These are phyloP conservation scores for Aspergillus sp. DNA, from an alignment of 2,329 filamentous ascomycete species.

Conservation along the genomic window DNA sequence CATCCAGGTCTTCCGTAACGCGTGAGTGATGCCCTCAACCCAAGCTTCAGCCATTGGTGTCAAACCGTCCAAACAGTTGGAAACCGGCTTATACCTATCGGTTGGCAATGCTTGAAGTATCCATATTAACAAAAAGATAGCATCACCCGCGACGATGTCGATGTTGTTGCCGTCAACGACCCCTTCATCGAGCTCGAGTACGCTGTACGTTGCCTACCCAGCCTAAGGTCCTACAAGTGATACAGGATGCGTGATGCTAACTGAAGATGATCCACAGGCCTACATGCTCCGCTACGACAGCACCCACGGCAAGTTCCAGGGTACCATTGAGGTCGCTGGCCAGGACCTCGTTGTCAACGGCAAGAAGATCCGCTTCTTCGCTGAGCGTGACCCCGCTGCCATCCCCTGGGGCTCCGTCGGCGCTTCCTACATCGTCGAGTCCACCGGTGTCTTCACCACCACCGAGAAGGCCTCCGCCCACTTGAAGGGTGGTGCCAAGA, in stretches of 20 bases:
- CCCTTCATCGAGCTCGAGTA: conserved; percentile 98
- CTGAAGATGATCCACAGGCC: conserved; percentile 52
- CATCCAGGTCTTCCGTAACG: conserved; percentile 83
- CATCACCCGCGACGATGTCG: conserved; percentile 80
- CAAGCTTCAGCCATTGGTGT: neutral
- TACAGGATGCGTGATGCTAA: neutral
- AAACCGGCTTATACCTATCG: too few relatives aligned
- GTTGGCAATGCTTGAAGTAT: too few relatives aligned
- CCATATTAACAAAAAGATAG: conserved; percentile 33
- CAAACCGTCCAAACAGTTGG: too few relatives aligned
- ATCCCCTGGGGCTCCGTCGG: conserved; percentile 88
- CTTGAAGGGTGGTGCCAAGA: conserved; percentile 96
- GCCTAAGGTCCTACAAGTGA: neutral
- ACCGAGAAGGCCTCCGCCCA: conserved; percentile 91
- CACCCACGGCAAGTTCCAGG: conserved; percentile 95
- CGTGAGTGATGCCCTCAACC: conserved; percentile 50
- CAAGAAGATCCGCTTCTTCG: conserved; percentile 94
- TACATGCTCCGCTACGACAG: conserved; percentile 99
- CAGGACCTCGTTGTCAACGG: conserved; percentile 81
- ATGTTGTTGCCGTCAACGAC: conserved; percentile 97
- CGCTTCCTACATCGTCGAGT: conserved; percentile 94
- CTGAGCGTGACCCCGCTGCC: conserved; percentile 78
- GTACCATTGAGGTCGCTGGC: conserved; percentile 69
- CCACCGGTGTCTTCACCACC: conserved; percentile 98
- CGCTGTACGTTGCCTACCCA: conserved; percentile 65